These are phyloP conservation scores for Bothriochloa decipiens DNA, from an alignment of 176 grass and related monocot species.

Conservation along the genomic window DNA sequence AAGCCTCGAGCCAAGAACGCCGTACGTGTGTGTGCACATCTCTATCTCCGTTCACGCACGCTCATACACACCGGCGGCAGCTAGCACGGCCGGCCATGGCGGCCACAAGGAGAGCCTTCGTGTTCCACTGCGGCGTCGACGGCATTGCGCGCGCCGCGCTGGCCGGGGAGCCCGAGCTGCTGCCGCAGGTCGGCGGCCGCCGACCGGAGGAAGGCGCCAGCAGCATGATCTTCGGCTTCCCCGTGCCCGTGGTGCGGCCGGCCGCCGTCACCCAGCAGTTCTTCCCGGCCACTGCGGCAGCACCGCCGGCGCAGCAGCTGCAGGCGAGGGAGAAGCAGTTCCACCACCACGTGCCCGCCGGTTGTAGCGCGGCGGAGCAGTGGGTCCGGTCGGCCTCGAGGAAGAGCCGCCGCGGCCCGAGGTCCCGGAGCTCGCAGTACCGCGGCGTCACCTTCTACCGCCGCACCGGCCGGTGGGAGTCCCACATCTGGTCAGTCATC, in stretches of 20 bases:
- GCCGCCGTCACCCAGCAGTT: slow-evolving; percentile 60
- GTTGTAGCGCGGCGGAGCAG: neutral
- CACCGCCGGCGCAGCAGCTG: neutral
- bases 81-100: slow-evolving; percentile 12
- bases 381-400: slow-evolving; percentile 41
- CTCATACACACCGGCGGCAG: neutral
- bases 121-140: neutral
- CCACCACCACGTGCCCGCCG: neutral
- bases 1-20: slow-evolving; percentile 10
- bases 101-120: slow-evolving; percentile 10
- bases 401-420: slow-evolving; percentile 67
- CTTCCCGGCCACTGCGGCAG: slow-evolving; percentile 43
- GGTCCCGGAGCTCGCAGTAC: slow-evolving; percentile 82
- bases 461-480: slow-evolving; percentile 76
- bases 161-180: neutral
- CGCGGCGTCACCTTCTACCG: slow-evolving; percentile 89
- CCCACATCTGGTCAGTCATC: slow-evolving; percentile 57
- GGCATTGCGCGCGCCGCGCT: slow-evolving; percentile 9
- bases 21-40: neutral
- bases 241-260: neutral
- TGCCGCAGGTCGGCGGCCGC: neutral
- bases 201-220: neutral
- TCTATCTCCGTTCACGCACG: no score
- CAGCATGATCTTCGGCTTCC: slow-evolving; percentile 31
- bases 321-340: neutral